Conservation (phyloP, 2,329 filamentous ascomycete species). For the Colletotrichum sp. region DNA sequence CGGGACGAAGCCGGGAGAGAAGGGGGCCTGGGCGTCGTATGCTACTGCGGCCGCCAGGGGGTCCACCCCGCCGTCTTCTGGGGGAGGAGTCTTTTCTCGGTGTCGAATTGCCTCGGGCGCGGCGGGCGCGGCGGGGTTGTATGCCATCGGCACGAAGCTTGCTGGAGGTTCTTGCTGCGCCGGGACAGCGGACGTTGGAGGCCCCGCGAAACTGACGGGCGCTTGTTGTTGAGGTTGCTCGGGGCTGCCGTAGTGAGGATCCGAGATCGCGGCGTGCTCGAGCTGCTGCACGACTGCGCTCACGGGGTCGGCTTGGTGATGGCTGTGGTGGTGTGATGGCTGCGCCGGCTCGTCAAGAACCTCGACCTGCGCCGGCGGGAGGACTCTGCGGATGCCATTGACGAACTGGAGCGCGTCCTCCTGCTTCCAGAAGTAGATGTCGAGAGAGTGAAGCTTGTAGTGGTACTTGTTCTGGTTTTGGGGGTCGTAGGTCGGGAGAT, state of each 20-base stretch:
- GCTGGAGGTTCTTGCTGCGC: slow-evolving; percentile 32
- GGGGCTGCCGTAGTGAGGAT: slow-evolving; percentile 51
- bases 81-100: slow-evolving; percentile 82
- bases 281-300: slow-evolving; percentile 77
- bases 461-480: slow-evolving; percentile 79
- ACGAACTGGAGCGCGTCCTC: slow-evolving; percentile 75
- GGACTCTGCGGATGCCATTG: slow-evolving; percentile 68
- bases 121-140: slow-evolving; percentile 80
- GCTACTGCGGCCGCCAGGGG: slow-evolving; percentile 63
- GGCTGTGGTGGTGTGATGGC: slow-evolving; percentile 41
- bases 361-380: slow-evolving; percentile 66
- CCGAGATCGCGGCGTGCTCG: slow-evolving; percentile 72
- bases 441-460: slow-evolving; percentile 77
- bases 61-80: slow-evolving; percentile 67
- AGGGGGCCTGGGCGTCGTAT: slow-evolving; percentile 59
- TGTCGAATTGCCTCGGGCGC: slow-evolving; percentile 75
- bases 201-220: slow-evolving; percentile 42
- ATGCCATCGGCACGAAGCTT: slow-evolving; percentile 69
- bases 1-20: slow-evolving; percentile 57
- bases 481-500: slow-evolving; percentile 75
- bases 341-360: slow-evolving; percentile 68
- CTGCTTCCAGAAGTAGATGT: slow-evolving; percentile 82
- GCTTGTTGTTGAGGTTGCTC: slow-evolving; percentile 19
- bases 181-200: slow-evolving; percentile 41
- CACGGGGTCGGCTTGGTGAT: slow-evolving; percentile 43